Percentiles rank a stretch among this genome's conserved stretches.
Evolutionary conservation across 208 protist species (phyloP).

Genomic region (Wallacemonas sp.): DNA sequence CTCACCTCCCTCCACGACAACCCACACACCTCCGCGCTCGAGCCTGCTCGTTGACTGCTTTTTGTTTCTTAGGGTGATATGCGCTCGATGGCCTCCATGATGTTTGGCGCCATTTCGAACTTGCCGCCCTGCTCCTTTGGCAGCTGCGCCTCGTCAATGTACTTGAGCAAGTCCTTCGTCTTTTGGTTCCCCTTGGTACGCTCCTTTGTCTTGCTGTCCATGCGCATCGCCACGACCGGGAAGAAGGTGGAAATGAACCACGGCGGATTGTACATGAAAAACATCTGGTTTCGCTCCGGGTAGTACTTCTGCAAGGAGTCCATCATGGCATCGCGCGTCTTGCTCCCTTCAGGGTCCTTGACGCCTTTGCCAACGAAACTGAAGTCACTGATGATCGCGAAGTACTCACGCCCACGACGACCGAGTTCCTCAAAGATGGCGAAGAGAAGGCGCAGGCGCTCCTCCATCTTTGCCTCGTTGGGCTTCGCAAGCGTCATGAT

Average conservation of each 20-base stretch:
- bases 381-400: slow-evolving; percentile 42
- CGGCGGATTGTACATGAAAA: slow-evolving; percentile 27
- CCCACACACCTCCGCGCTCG: too few species aligned
- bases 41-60: neutral
- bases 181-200: slow-evolving; percentile 13
- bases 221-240: slow-evolving; percentile 12
- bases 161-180: slow-evolving; percentile 24
- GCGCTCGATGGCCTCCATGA: slow-evolving; percentile 6
- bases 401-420: slow-evolving; percentile 12
- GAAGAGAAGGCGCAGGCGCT: slow-evolving; percentile 27
- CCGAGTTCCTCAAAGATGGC: slow-evolving; percentile 23
- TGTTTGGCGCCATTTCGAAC: slow-evolving; percentile 13
- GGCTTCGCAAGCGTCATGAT: slow-evolving; percentile 27
- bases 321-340: slow-evolving; percentile 26
- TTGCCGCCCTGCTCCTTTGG: slow-evolving; percentile 22
- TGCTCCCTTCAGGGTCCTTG: slow-evolving; percentile 17
- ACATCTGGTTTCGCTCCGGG: slow-evolving; percentile 20
- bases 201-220: slow-evolving; percentile 27
- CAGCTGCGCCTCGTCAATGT: slow-evolving; percentile 15
- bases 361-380: slow-evolving; percentile 24
- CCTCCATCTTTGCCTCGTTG: slow-evolving; percentile 17
- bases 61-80: neutral
- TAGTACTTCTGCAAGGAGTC: slow-evolving; percentile 37
- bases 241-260: slow-evolving; percentile 30
- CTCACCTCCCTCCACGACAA: too few species aligned